Evolutionary conservation across 208 protist species (phyloP).

Genomic region (Herpetomonas samuelpessoai): DNA sequence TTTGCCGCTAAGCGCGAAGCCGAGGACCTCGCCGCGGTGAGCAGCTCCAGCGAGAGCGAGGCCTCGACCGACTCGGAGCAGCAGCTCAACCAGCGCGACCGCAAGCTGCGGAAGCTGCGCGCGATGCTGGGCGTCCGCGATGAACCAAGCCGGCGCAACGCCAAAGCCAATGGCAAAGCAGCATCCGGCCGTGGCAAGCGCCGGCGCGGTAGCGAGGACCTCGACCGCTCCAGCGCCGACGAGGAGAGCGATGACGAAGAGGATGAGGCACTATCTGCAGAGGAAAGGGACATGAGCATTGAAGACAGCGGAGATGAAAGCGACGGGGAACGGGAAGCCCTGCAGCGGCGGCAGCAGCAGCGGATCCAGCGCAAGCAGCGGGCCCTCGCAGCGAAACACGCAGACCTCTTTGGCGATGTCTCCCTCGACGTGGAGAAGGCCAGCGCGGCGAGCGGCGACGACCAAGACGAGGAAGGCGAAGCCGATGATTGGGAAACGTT

Average conservation of each 20-base stretch:
- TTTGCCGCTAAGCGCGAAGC: conserved; percentile 74
- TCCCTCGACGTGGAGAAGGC: too few species aligned
- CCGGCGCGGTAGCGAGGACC: too few species aligned
- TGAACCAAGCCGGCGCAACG: conserved; percentile 1
- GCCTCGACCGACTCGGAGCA: conserved; percentile 60
- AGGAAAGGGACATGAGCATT: too few species aligned
- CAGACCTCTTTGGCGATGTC: too few species aligned
- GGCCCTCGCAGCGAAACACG: too few species aligned
- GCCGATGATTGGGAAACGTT: conserved; percentile 36
- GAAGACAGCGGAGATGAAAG: too few species aligned
- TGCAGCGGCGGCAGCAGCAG: background rate
- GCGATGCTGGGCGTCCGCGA: conserved; percentile 30
- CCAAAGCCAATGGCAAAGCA: too few species aligned
- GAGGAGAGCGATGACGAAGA: too few species aligned
- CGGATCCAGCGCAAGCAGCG: background rate
- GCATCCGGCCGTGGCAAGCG: too few species aligned
- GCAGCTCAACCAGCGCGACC: conserved; percentile 27
- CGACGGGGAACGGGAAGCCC: background rate
- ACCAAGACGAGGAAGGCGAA: conserved; percentile 12
- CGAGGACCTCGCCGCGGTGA: conserved; percentile 70
- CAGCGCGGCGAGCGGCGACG: background rate
- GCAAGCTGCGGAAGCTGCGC: conserved; percentile 36
- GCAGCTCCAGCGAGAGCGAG: conserved; percentile 66
- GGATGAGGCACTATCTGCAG: too few species aligned
- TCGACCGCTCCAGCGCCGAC: too few species aligned